A percentile compares a stretch with the other conserved stretches of the same genome.
Conservation (phyloP, 192 early-diverging fungal species). For the Coemansia sp. region DNA sequence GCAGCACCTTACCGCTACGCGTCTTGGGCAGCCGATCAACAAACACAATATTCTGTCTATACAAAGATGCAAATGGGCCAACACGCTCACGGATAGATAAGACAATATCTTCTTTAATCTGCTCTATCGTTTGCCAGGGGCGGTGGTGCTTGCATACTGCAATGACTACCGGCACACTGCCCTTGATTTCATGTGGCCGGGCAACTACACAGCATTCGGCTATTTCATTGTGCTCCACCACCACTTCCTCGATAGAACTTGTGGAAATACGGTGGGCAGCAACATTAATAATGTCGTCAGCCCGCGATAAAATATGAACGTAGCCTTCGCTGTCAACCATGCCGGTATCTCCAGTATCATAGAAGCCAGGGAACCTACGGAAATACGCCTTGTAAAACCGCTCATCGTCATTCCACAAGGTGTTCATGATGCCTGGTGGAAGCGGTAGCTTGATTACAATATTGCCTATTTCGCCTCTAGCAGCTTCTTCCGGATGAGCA, state of each 20-base stretch:
- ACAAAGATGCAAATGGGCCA: slow-evolving; percentile 80
- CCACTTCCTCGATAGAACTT: slow-evolving; percentile 76
- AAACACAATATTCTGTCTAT: slow-evolving; percentile 60
- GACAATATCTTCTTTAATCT: slow-evolving; percentile 56
- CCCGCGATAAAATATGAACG: slow-evolving; percentile 69
- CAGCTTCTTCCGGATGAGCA: slow-evolving; percentile 36
- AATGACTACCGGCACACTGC: slow-evolving; percentile 65
- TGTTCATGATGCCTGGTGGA: slow-evolving; percentile 73
- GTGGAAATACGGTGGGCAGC: slow-evolving; percentile 83
- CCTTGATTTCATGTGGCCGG: slow-evolving; percentile 64
- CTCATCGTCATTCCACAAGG: slow-evolving; percentile 74
- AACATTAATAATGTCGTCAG: slow-evolving; percentile 81
- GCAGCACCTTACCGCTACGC: slow-evolving; percentile 77
- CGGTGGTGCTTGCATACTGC: slow-evolving; percentile 41
- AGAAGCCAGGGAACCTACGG: slow-evolving; percentile 73
- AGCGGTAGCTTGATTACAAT: slow-evolving; percentile 77
- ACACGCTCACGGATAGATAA: slow-evolving; percentile 63
- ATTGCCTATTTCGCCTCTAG: slow-evolving; percentile 65
- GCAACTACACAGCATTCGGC: slow-evolving; percentile 74
- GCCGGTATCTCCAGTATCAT: slow-evolving; percentile 80
- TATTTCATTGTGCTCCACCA: slow-evolving; percentile 62
- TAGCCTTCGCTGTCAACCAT: slow-evolving; percentile 74
- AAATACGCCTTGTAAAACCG: slow-evolving; percentile 77
- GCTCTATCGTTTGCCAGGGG: background rate
- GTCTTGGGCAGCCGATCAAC: slow-evolving; percentile 83